Evolutionary conservation across 2,329 filamentous ascomycete species (phyloP).

Genomic region (Calonectria pauciramosa): DNA sequence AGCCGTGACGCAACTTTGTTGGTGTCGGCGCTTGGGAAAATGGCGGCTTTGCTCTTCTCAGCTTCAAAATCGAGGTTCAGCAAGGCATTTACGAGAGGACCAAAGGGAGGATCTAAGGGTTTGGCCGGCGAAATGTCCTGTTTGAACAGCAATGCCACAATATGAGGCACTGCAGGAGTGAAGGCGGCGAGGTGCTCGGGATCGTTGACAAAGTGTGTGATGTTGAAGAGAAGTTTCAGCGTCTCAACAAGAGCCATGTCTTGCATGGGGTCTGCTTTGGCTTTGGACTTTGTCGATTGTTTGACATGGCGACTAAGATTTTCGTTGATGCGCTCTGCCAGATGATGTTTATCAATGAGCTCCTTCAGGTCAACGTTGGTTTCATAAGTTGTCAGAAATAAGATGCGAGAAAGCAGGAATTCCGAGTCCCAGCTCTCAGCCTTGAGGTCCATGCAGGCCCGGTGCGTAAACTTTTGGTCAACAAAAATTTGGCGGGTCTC

Average conservation of each 20-base stretch:
- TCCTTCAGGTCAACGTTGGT: constrained; percentile 62
- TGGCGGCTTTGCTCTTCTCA: constrained; percentile 64
- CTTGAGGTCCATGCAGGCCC: constrained; percentile 79
- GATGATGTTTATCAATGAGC: constrained; percentile 59
- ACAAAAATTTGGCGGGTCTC: constrained; percentile 59
- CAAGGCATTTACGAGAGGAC: constrained; percentile 82
- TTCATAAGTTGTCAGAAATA: constrained; percentile 64
- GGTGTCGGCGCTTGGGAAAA: constrained; percentile 77
- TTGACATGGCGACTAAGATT: constrained; percentile 80
- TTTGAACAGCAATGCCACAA: constrained; percentile 78
- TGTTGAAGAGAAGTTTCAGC: constrained; percentile 89
- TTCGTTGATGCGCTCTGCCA: constrained; percentile 71
- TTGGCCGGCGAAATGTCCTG: constrained; percentile 69
- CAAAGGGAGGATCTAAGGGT: constrained; percentile 80
- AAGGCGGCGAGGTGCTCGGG: constrained; percentile 74
- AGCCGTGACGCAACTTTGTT: constrained; percentile 74
- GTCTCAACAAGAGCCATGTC: constrained; percentile 87
- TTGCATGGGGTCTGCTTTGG: constrained; percentile 70
- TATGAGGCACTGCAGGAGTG: constrained; percentile 74
- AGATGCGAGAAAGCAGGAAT: constrained; percentile 73
- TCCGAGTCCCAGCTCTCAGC: constrained; percentile 85
- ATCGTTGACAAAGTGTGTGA: constrained; percentile 76
- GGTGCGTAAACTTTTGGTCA: constrained; percentile 67
- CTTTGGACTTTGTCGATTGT: constrained; percentile 48
- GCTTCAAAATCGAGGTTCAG: constrained; percentile 81